Percentiles rank a stretch among this genome's conserved stretches.
Evolutionary conservation across 2,329 filamentous ascomycete species (phyloP).

Genomic region (Exutisphaerella laricina): DNA sequence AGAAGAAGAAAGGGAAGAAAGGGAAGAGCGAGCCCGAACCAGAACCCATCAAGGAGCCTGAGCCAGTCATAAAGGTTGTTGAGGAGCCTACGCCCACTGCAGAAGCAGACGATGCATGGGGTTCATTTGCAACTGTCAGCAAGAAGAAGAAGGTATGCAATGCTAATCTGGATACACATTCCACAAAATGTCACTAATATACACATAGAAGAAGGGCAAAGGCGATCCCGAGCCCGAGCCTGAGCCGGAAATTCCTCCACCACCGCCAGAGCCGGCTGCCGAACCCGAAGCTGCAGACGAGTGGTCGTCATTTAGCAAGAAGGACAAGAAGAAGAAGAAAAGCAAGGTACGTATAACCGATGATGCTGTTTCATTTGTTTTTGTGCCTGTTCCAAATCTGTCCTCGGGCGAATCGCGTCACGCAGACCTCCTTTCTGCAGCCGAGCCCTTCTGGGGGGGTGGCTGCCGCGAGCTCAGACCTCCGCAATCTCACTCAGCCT

Average conservation of each 20-base stretch:
- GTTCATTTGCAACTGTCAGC: constrained; percentile 16
- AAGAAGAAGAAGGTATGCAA: not conserved
- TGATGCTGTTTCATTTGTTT: constrained; percentile 8
- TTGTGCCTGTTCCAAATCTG: constrained; percentile 7
- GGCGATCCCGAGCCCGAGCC: constrained; percentile 32
- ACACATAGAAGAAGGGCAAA: constrained; percentile 2
- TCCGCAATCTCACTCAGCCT: constrained; percentile 30
- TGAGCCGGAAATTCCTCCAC: constrained; percentile 32
- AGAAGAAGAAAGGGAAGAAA: constrained; percentile 38
- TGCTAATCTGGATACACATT: not conserved
- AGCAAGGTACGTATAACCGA: constrained; percentile 29
- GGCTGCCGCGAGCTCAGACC: constrained; percentile 23
- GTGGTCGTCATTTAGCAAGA: constrained; percentile 18
- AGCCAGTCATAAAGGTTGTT: too few relatives aligned
- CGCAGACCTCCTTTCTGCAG: constrained; percentile 11
- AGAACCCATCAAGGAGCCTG: constrained; percentile 31
- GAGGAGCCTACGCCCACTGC: constrained; percentile 9
- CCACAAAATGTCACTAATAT: not conserved
- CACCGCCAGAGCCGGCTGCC: constrained; percentile 25
- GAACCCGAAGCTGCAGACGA: constrained; percentile 16
- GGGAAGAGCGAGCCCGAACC: constrained; percentile 29
- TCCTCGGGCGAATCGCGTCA: constrained; percentile 15
- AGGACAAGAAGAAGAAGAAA: constrained; percentile 34
- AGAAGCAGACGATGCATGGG: constrained; percentile 23
- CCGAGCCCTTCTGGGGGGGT: constrained; percentile 16